Evolutionary conservation across 805 yeast genomes (phyloP).

Genomic region (Clavispora asparagi): DNA sequence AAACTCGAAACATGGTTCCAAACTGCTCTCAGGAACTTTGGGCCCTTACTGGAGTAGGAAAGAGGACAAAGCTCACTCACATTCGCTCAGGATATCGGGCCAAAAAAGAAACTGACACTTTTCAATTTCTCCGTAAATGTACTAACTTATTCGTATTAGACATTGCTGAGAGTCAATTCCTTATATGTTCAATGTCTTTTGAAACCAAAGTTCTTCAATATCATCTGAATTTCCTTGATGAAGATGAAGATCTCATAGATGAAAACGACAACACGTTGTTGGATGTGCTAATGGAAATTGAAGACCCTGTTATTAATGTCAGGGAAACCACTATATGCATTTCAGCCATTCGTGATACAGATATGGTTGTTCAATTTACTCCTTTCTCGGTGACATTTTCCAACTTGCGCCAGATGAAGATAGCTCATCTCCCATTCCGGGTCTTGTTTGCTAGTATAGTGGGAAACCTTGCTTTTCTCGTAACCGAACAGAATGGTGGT

Average conservation of each 20-base stretch:
- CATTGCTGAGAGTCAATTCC: conserved; percentile 15
- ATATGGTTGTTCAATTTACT: conserved; percentile 23
- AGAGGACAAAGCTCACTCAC: conserved; percentile 27
- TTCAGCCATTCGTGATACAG: conserved; percentile 7
- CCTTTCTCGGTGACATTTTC: conserved; percentile 17
- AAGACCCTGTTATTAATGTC: conserved; percentile 10
- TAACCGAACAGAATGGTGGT: background rate
- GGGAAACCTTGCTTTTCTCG: background rate
- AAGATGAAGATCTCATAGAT: conserved; percentile 9
- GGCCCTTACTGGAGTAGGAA: conserved; percentile 35
- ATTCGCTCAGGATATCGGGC: conserved; percentile 30
- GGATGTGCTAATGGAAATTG: conserved; percentile 24
- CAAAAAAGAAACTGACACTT: conserved; percentile 19
- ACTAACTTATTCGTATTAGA: conserved; percentile 14
- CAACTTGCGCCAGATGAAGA: conserved; percentile 10
- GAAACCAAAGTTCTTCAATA: conserved; percentile 28
- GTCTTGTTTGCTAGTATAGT: background rate
- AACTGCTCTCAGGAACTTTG: conserved; percentile 36
- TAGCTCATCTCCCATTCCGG: background rate
- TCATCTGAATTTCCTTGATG: conserved; percentile 18
- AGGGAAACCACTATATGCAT: conserved; percentile 15
- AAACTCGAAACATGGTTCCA: conserved; percentile 14
- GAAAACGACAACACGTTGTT: conserved; percentile 13
- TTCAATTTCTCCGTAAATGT: conserved; percentile 28
- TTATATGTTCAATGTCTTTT: conserved; percentile 35